A percentile compares a stretch with the other conserved stretches of the same genome.
Conservation (phyloP, 345 rosid species). For the Garcia nutans region DNA sequence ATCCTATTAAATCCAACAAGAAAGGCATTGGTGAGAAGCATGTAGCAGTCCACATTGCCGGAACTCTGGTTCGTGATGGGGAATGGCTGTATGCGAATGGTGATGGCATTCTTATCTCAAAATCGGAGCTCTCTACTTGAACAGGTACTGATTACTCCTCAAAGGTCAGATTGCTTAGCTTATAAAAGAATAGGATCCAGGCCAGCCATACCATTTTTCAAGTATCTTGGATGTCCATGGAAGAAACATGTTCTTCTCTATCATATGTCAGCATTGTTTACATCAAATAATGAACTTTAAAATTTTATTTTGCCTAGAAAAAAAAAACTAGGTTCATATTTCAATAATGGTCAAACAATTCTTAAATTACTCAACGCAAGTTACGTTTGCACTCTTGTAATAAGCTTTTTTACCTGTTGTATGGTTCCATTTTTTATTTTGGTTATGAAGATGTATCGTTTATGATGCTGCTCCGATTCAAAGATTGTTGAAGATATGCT, state of each 20-base stretch:
- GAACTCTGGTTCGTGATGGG: conserved; percentile 58
- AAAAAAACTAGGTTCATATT: background rate
- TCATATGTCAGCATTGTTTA: background rate
- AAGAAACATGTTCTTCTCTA: background rate
- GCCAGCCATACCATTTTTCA: background rate
- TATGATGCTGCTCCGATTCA: background rate
- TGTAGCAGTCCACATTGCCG: conserved; percentile 54
- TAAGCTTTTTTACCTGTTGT: background rate
- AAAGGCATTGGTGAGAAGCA: conserved; percentile 78
- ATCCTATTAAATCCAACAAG: conserved; percentile 75
- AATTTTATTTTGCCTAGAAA: background rate
- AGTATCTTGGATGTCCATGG: no score
- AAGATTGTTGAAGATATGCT: no score
- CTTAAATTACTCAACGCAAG: background rate
- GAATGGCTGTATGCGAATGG: conserved; percentile 90
- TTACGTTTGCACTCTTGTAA: no score
- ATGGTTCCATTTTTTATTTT: background rate
- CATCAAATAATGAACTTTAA: background rate
- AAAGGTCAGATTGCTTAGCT: background rate
- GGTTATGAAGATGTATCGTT: background rate
- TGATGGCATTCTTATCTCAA: conserved; percentile 74
- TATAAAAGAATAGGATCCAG: background rate
- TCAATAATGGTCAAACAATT: background rate
- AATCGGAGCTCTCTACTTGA: conserved; percentile 55
- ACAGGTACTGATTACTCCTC: no score